Percentiles rank a stretch among this genome's conserved stretches.
Evolutionary conservation across 2,329 filamentous ascomycete genomes (phyloP).

Genomic region (Claviceps purpurea): DNA sequence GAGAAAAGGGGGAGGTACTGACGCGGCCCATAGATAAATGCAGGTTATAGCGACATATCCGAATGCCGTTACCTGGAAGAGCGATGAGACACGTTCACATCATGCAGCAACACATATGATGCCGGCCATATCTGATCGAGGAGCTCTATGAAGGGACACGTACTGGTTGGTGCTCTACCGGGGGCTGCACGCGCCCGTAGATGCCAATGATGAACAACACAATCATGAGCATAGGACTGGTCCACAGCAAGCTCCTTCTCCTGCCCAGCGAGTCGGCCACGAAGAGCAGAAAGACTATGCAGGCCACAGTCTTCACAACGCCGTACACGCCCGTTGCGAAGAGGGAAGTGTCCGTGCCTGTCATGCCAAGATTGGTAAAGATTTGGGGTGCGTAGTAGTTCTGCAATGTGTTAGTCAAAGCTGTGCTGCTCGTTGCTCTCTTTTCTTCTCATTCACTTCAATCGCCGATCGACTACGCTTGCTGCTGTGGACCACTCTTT

Average conservation of each 20-base stretch:
- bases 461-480: too few relatives aligned
- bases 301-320: constrained; percentile 54
- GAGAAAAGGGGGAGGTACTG: constrained; percentile 8
- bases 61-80: constrained; percentile 40
- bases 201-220: constrained; percentile 61
- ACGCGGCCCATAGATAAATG: constrained; percentile 57
- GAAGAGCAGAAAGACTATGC: constrained; percentile 51
- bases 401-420: constrained; percentile 7
- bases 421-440: not conserved
- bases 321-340: constrained; percentile 66
- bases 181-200: constrained; percentile 51
- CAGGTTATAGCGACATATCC: constrained; percentile 58
- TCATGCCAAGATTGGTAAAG: constrained; percentile 51
- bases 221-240: constrained; percentile 45
- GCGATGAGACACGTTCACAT: not conserved
- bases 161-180: constrained; percentile 34
- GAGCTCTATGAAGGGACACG: constrained; percentile 6
- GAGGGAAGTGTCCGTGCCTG: constrained; percentile 40
- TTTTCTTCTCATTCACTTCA: not conserved
- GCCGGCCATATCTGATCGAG: not conserved
- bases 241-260: constrained; percentile 47
- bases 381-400: constrained; percentile 60
- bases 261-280: constrained; percentile 58
- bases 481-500: too few relatives aligned
- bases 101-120: not conserved